These are phyloP conservation scores for Trametes gibbosa DNA, from an alignment of 768 basidiomycete genomes.

Conservation along the genomic window DNA sequence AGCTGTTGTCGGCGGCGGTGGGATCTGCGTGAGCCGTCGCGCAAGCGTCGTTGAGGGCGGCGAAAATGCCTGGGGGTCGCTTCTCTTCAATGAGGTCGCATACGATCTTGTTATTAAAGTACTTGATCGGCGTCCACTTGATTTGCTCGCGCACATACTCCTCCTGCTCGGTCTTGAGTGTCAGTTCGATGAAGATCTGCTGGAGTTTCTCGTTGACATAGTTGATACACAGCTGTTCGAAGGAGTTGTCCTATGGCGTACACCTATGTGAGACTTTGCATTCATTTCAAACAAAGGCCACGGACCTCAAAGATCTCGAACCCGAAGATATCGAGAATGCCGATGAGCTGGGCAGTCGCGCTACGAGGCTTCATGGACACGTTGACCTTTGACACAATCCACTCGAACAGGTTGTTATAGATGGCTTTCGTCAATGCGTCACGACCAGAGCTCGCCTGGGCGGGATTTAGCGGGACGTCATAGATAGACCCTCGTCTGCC, in stretches of 20 bases:
- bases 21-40: conserved; percentile 99
- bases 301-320: conserved; percentile 96
- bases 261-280: conserved; percentile 2
- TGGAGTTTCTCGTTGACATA: conserved; percentile 99
- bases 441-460: conserved; percentile 84
- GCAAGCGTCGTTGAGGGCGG: conserved; percentile 97
- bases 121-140: conserved; percentile 99
- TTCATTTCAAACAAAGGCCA: not conserved
- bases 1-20: conserved; percentile 92
- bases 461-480: conserved; percentile 90
- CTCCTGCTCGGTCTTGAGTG: conserved; percentile 98
- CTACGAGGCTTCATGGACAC: conserved; percentile 90
- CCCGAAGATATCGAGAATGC: conserved; percentile 97
- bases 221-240: conserved; percentile 99
- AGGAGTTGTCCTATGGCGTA: conserved; percentile 76
- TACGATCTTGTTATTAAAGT: conserved; percentile 97
- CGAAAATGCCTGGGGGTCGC: conserved; percentile 95
- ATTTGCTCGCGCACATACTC: conserved; percentile 98
- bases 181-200: conserved; percentile 98
- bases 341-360: conserved; percentile 77
- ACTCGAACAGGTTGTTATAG: conserved; percentile 98
- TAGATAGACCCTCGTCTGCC: conserved; percentile 95
- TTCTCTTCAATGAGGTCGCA: conserved; percentile 98
- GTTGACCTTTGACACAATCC: conserved; percentile 97
- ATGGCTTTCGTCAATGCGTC: conserved; percentile 95